Percentiles rank a stretch among this genome's conserved stretches.
phyloP scores from a whole-genome alignment of 352 stramenopile species.

The Globisporangium middletonii region DNA sequence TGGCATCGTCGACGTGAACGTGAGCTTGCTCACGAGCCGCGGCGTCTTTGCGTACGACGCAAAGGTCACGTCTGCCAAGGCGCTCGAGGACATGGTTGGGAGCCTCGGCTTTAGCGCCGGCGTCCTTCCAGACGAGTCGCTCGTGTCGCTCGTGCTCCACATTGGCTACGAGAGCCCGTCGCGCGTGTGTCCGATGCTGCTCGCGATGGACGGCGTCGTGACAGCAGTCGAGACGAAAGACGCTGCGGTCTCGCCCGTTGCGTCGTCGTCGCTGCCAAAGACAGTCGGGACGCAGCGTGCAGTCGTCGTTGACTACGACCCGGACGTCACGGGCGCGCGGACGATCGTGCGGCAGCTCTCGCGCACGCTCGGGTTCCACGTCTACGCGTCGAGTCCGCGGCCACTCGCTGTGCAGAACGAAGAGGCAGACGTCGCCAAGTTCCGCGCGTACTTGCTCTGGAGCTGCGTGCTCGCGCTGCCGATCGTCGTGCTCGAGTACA shows the following conservation, averaged over 20 bases:
- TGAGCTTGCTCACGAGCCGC: constrained; percentile 57
- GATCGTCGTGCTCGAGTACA: constrained; percentile 50
- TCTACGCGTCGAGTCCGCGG: constrained; percentile 45
- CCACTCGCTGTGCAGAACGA: constrained; percentile 30
- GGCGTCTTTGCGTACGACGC: constrained; percentile 47
- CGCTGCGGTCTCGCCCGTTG: background rate
- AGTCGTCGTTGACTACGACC: constrained; percentile 43
- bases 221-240: constrained; percentile 19
- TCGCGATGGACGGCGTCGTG: constrained; percentile 33
- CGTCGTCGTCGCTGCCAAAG: constrained; percentile 5
- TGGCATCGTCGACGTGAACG: constrained; percentile 54
- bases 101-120: constrained; percentile 69
- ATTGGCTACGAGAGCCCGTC: constrained; percentile 23
- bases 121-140: constrained; percentile 38
- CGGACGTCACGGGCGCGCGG: constrained; percentile 28
- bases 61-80: constrained; percentile 36
- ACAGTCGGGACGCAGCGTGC: constrained; percentile 15
- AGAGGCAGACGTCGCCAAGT: constrained; percentile 35
- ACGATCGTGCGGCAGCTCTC: constrained; percentile 35
- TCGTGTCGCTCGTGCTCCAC: constrained; percentile 50
- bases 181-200: constrained; percentile 18
- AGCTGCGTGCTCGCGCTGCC: constrained; percentile 53
- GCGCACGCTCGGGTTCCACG: constrained; percentile 27
- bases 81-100: constrained; percentile 52
- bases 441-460: constrained; percentile 38